Percentiles rank a stretch among this genome's conserved stretches.
Conservation (phyloP, 1,139 yeast species). For the Yamadazyma sp. region DNA sequence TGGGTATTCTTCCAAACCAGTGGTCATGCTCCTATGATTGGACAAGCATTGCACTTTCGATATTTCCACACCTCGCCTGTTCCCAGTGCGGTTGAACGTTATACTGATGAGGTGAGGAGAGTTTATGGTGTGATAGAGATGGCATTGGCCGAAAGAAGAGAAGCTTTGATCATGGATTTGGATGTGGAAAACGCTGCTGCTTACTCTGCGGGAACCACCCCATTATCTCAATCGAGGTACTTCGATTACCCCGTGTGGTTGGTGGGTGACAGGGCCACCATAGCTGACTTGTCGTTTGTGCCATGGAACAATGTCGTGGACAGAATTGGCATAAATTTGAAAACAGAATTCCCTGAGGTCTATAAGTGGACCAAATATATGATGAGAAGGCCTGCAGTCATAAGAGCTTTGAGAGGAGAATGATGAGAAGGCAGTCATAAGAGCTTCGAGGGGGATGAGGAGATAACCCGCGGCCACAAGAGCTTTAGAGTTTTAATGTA, state of each 20-base stretch:
- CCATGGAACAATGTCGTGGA: slow-evolving; percentile 98
- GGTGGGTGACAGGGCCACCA: slow-evolving; percentile 86
- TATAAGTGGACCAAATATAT: slow-evolving; percentile 92
- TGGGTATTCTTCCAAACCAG: slow-evolving; percentile 96
- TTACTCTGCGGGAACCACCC: slow-evolving; percentile 86
- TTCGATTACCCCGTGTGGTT: slow-evolving; percentile 95
- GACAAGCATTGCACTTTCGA: slow-evolving; percentile 92
- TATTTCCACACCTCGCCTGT: slow-evolving; percentile 87
- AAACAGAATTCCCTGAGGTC: slow-evolving; percentile 90
- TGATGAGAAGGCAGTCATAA: slow-evolving; percentile 74
- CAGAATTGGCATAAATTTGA: slow-evolving; percentile 83
- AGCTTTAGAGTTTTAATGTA: slow-evolving; percentile 47
- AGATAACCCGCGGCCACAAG: slow-evolving; percentile 80
- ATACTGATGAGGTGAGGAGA: slow-evolving; percentile 89
- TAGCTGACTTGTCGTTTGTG: slow-evolving; percentile 89
- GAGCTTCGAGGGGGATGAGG: slow-evolving; percentile 85
- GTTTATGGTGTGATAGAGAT: slow-evolving; percentile 93
- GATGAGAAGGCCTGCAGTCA: slow-evolving; percentile 87
- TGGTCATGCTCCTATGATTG: slow-evolving; percentile 98
- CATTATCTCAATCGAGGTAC: slow-evolving; percentile 79
- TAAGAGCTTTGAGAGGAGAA: slow-evolving; percentile 72
- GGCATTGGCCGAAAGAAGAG: slow-evolving; percentile 93
- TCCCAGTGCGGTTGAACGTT: slow-evolving; percentile 86
- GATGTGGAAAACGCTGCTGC: slow-evolving; percentile 89
- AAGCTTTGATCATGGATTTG: slow-evolving; percentile 84